Base-by-base conservation (phyloP, 2,329 filamentous ascomycete genomes). In the Nothomitra cinnamomea region DNA sequence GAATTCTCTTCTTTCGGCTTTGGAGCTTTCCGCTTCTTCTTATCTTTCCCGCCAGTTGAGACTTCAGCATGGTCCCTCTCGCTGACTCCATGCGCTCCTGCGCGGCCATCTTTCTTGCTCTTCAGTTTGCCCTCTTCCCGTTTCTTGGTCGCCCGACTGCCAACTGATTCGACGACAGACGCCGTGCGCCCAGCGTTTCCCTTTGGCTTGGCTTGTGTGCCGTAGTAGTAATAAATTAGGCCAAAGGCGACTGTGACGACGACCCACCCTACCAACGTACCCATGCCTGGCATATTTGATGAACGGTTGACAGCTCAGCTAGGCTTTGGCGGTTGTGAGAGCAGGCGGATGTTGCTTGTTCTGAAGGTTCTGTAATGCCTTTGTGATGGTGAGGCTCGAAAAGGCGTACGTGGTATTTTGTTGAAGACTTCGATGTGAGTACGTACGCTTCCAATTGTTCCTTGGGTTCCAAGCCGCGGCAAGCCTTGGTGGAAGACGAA, bases 1-100 rank as follows among this genome's bases (percentile, higher is more conserved):
- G 15, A 13, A 15, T 52, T 54, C 53, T 36, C 52, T n/a, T 19
- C 17, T 21, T 67, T 67, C 45, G 61, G 60, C 60, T 67, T 67
- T 58, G 65, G 66, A 28, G 52, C 58, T 24, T 51, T 48, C 28
- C 57, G 58, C 13, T 57, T 59, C 42, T 22, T 43, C 53, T 49
- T 49, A n/a, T 49, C 45, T 24, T 49, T 49, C 45, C 15, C 55
- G 19, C 53, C 48, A 10, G 51, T 53, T 47, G 57, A 56, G 13
- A 48, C 51, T 43, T 57, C 55, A 36, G 57, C 41, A 28, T 48
- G 53, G 19, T 57, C 57, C 38, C 55, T 57, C 40, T 25, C 53
- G 36, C 53, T 52, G 49, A 57, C 55, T 38, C 60, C 59, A 10
- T 56, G 52, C 21, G 54, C 49, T 35, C 40, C 43, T 19, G 55